These are phyloP conservation scores for Saccharomyces paradoxus DNA, from an alignment of 805 yeast genomes.

Conservation along the genomic window DNA sequence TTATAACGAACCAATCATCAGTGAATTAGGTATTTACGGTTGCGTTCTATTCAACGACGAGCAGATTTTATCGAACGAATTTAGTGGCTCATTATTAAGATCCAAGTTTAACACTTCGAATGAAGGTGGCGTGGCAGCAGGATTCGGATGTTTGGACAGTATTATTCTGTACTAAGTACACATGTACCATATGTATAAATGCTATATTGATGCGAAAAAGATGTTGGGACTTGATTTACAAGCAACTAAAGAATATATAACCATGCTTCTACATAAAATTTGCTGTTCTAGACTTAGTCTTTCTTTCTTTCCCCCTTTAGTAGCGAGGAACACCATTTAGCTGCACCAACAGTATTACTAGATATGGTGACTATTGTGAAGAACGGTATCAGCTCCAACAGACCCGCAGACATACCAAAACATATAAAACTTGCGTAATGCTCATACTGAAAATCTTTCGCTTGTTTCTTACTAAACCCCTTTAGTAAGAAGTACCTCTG, in stretches of 20 bases:
- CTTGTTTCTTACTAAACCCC: constrained; percentile 21
- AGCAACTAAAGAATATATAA: background rate
- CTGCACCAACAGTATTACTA: constrained; percentile 55
- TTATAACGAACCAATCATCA: constrained; percentile 64
- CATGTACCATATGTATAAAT: background rate
- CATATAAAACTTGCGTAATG: constrained; percentile 35
- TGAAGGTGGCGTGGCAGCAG: constrained; percentile 99
- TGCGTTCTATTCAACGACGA: constrained; percentile 64
- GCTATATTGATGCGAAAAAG: background rate
- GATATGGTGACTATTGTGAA: constrained; percentile 46
- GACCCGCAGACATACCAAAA: constrained; percentile 46
- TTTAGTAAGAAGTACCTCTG: constrained; percentile 17
- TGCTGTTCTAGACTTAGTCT: background rate
- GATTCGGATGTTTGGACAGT: constrained; percentile 93
- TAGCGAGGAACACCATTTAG: constrained; percentile 45
- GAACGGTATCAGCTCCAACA: constrained; percentile 48
- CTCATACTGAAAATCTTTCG: constrained; percentile 28
- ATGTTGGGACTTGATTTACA: too few relatives aligned
- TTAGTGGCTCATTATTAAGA: constrained; percentile 80
- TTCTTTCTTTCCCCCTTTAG: background rate
- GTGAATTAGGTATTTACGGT: constrained; percentile 91
- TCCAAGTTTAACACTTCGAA: constrained; percentile 80
- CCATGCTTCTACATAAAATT: background rate
- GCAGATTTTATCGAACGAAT: constrained; percentile 52
- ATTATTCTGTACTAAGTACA: constrained; percentile 39